Conservation (phyloP, 2,329 filamentous ascomycete genomes). For the Eutypa lata region DNA sequence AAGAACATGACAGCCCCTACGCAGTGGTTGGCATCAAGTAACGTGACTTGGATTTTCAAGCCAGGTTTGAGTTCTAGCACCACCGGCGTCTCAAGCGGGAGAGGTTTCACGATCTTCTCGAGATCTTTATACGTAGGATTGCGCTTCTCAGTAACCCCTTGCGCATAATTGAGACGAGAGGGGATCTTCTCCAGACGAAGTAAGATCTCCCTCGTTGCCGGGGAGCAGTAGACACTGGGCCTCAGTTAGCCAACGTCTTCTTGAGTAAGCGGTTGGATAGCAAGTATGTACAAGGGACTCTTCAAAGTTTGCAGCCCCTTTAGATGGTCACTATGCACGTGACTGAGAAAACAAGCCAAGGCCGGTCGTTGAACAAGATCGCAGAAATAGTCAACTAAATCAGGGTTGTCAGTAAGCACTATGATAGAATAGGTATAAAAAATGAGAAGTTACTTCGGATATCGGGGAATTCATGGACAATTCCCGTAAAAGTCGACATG, state of each 20-base stretch:
- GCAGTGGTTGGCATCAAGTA: constrained; percentile 92
- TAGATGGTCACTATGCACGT: constrained; percentile 90
- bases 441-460: constrained; percentile 57
- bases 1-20: constrained; percentile 90
- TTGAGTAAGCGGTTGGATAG: background rate
- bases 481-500: constrained; percentile 78
- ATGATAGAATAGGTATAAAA: background rate
- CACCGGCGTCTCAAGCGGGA: constrained; percentile 80
- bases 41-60: constrained; percentile 70
- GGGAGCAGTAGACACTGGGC: constrained; percentile 76
- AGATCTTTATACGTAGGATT: constrained; percentile 76
- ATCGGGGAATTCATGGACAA: constrained; percentile 72
- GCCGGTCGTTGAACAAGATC: constrained; percentile 55
- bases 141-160: constrained; percentile 71
- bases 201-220: constrained; percentile 77
- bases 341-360: constrained; percentile 83
- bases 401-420: constrained; percentile 7
- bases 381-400: constrained; percentile 77
- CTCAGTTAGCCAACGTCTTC: background rate
- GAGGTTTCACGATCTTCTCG: constrained; percentile 67
- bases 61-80: constrained; percentile 69
- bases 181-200: constrained; percentile 75
- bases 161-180: constrained; percentile 77
- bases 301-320: constrained; percentile 73
- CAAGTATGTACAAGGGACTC: constrained; percentile 63